These are phyloP conservation scores for Colletotrichum spaethianum DNA, from an alignment of 2,329 filamentous ascomycete genomes.

Conservation along the genomic window DNA sequence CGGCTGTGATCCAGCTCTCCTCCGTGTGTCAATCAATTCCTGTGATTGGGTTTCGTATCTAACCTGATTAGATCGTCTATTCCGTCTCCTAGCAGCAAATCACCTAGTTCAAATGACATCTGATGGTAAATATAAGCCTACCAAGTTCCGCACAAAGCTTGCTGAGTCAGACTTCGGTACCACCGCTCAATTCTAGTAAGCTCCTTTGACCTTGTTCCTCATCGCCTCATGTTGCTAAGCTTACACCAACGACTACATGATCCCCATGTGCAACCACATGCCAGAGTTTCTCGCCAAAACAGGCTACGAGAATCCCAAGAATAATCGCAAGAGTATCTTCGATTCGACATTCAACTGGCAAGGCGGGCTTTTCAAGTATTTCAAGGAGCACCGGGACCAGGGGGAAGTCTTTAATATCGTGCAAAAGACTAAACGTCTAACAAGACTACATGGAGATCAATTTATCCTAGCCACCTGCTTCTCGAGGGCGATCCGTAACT, in stretches of 20 bases:
- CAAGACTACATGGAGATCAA: conserved; percentile 12
- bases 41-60: not conserved
- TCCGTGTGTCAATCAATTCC: not conserved
- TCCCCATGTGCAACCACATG: conserved; percentile 2
- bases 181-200: conserved; percentile 7
- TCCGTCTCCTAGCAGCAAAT: conserved; percentile 16
- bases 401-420: conserved; percentile 12
- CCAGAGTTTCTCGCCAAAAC: not conserved
- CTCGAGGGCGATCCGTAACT: not conserved
- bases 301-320: not conserved
- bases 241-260: not conserved
- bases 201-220: rapidly evolving
- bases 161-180: not conserved
- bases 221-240: too few species aligned
- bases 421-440: conserved; percentile 1
- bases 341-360: not conserved
- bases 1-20: conserved; percentile 3
- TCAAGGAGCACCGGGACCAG: not conserved
- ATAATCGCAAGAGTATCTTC: not conserved
- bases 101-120: not conserved
- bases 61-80: not conserved
- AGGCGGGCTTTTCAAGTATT: conserved; percentile 10
- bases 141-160: not conserved
- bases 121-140: not conserved
- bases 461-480: conserved; percentile 7